phyloP scores from a whole-genome alignment of 169 alveolate genomes.

The Cryptosporidium tyzzeri region DNA sequence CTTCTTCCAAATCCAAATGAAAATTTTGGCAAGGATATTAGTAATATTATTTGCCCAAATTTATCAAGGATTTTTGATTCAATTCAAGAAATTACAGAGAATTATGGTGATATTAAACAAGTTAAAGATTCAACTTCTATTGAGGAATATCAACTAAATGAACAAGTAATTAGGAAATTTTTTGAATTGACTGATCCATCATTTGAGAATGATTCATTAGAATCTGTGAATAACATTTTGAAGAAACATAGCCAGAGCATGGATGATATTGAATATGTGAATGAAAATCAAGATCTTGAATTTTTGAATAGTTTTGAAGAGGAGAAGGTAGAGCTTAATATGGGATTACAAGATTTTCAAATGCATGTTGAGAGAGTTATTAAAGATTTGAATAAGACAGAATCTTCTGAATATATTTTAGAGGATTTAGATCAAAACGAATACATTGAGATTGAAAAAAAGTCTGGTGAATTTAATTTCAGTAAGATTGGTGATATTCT shows the following conservation, averaged over 20 bases:
- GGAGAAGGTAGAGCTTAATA: neutral
- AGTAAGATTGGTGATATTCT: constrained; percentile 1
- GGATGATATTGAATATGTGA: neutral
- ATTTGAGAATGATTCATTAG: neutral
- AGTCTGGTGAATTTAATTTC: neutral
- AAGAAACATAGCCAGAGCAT: neutral
- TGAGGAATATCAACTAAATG: neutral
- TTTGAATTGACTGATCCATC: neutral
- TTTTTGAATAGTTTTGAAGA: neutral
- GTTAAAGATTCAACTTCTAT: neutral
- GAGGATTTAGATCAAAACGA: neutral
- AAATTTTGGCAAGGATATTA: neutral
- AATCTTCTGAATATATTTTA: neutral
- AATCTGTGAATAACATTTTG: neutral
- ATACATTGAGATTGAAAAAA: neutral
- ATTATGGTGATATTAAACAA: neutral
- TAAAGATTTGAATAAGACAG: neutral
- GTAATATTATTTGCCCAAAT: neutral
- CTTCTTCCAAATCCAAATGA: neutral
- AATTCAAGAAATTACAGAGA: neutral
- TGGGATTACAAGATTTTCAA: neutral
- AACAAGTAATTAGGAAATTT: neutral
- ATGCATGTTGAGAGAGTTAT: neutral
- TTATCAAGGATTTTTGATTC: constrained; percentile 21
- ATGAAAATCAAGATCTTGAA: neutral